Base-by-base conservation (phyloP, 2,329 filamentous ascomycete species). In the Cercospora citrullina region DNA sequence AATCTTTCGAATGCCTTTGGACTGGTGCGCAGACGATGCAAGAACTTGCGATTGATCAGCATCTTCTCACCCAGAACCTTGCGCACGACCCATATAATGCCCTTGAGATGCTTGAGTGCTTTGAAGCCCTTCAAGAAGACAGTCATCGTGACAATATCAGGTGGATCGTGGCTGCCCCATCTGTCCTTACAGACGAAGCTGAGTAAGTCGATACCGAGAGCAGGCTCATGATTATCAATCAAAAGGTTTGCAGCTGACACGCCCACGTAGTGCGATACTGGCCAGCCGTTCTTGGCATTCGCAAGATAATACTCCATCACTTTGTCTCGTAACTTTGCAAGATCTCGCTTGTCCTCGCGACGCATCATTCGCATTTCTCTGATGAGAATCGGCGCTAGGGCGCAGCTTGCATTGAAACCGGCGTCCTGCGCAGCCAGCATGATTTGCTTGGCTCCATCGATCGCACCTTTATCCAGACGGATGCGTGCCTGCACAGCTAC, bases 41-140 rank as follows among this genome's bases (percentile, higher is more conserved):
- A 30, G 65, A 77, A 79, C 16, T 39, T 61, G 8, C 57, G 53
- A 60, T 76, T 73, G 65, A 79, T 76, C 39, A 66, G 72, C 60
- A 78, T 72, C 33, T 75, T 65, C 12, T 72, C 55, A 16, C 53
- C 28, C 12, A 79, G 57, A n/a, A 80, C 74, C 21, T 68, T 73
- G 0, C 69, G 36, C 18, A 79, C 63, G 3, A 73, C 71, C 76
- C 75, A 78, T 36, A 71, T 36, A 36, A 78, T 69, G 36, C 77
- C 77, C 2, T 30, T 14, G 28, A 68, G 18, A 45, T 72, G 61
- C 23, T 45, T 48, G 9, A 74, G 31, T 9, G 66, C 68, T 21
- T 65, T 68, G 65, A 76, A 78, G 33, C 72, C 77, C 58, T 76
- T 69, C 16, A 79, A 51, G 45, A 74, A 76, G 16, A 79, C 73